Evolutionary conservation across 371 early-diverging fungal genomes (phyloP).

Genomic region (Apophysomyces sp.): DNA sequence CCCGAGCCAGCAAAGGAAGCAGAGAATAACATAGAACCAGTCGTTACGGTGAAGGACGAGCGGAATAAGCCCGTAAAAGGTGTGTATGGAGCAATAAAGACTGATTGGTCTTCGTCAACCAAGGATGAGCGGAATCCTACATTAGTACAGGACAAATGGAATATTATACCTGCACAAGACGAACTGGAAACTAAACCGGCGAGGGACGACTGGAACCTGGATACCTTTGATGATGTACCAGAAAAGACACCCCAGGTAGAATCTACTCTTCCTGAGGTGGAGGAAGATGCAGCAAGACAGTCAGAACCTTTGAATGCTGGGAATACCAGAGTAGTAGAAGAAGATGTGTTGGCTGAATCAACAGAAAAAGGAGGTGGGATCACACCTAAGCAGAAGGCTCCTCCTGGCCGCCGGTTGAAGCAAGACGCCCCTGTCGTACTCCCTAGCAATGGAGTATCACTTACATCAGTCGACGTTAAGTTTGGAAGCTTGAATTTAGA

Average conservation of each 20-base stretch:
- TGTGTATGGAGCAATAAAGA: neutral
- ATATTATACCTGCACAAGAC: neutral
- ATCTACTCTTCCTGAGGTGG: neutral
- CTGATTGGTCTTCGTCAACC: neutral
- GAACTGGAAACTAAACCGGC: constrained; percentile 4
- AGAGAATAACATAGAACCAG: constrained; percentile 2
- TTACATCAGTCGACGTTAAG: constrained; percentile 72
- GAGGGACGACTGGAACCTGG: constrained; percentile 19
- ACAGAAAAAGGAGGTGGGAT: constrained; percentile 1
- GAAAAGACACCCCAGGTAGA: neutral
- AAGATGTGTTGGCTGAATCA: neutral
- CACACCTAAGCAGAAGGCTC: constrained; percentile 3
- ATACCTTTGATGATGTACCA: neutral
- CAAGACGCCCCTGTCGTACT: constrained; percentile 89
- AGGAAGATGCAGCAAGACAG: neutral
- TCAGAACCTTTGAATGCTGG: neutral
- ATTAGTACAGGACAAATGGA: neutral
- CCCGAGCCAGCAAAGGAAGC: constrained; percentile 32
- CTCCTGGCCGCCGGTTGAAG: constrained; percentile 56
- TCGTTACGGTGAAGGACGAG: constrained; percentile 4
- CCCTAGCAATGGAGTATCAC: constrained; percentile 62
- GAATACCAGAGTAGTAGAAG: neutral
- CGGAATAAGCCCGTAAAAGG: constrained; percentile 3
- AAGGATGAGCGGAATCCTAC: neutral
- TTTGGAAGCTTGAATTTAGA: constrained; percentile 78